Evolutionary conservation across 129 eudicot genomes (phyloP), one percentile per base, ranked within the genome.

Genomic region (Artemisia argyi): DNA sequence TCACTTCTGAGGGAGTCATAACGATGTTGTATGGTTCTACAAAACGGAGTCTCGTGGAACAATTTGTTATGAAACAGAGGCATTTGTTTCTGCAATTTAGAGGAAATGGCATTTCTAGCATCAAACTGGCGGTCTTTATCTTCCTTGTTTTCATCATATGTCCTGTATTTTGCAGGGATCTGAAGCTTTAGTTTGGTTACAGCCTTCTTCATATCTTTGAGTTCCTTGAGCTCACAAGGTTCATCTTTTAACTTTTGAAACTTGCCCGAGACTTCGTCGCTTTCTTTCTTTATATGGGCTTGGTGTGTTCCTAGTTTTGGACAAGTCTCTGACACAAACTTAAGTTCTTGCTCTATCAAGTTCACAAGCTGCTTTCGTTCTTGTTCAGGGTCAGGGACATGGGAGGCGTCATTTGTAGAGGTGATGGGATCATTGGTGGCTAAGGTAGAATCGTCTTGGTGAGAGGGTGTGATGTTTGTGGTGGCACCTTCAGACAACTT

Each of bases 171-270:
- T 70, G 83, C 57, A 5, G 85, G 85, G 48, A 84, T 73, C 32
- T 75, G 75, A 22, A 81, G 78, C 79, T 80, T 84, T 50, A 84
- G 12, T 51, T 80, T 84, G 58, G 77, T 84, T 24, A 80, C 66
- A 2, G 14, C 58, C 58, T 65, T 84, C 71, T 73, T 84, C 1
- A 84, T 72, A 52, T 59, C 17, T 80, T 75, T 61, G 24, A 76
- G 75, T 7, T 50, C 54, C 4, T 65, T 19, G 3, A 70, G 57
- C 7, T 71, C 74, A 30, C 65, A n/a, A 15, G 2, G 7, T 17
- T 72, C 73, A 0, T 13, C 16, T 56, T 8, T 3, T 44, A 82
- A 61, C 26, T 73, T 73, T 1, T 8, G 1, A 26, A 12, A 79
- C 3, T 0, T 1, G 4, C 20, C 2, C 5, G 5, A 10, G 59